Percentiles rank a stretch among this genome's conserved stretches.
phyloP scores from a whole-genome alignment of 1,284 basidiomycete genomes.

The Malassezia slooffiae region DNA sequence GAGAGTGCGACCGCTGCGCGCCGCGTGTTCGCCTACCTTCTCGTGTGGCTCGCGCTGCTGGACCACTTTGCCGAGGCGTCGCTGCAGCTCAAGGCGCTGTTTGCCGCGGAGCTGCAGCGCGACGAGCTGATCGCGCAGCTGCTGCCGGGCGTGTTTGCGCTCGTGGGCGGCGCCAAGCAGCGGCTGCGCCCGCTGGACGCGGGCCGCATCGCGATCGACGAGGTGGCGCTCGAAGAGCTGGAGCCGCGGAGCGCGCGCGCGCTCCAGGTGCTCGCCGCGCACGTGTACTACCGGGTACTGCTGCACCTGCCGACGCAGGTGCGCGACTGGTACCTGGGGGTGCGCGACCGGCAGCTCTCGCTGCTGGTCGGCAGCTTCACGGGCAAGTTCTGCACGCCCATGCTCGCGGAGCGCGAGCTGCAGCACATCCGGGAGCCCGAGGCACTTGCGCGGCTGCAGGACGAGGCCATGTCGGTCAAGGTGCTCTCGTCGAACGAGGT shows the following conservation, averaged over 20 bases:
- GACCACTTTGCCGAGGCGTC: constrained; percentile 80
- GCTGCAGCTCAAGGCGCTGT: constrained; percentile 65
- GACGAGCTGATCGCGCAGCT: constrained; percentile 56
- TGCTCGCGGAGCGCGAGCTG: constrained; percentile 74
- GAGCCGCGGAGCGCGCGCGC: constrained; percentile 23
- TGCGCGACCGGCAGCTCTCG: constrained; percentile 78
- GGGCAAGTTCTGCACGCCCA: constrained; percentile 75
- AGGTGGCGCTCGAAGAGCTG: constrained; percentile 60
- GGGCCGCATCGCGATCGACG: constrained; percentile 71
- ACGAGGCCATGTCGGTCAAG: constrained; percentile 65
- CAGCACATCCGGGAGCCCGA: constrained; percentile 61
- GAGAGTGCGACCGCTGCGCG: constrained; percentile 3
- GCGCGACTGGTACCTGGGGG: constrained; percentile 70
- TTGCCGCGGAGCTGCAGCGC: constrained; percentile 72
- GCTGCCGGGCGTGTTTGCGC: constrained; percentile 62
- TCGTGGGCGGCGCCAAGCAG: constrained; percentile 50
- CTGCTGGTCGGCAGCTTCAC: constrained; percentile 67
- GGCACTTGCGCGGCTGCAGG: constrained; percentile 58
- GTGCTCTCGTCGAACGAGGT: constrained; percentile 56
- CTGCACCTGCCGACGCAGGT: constrained; percentile 35
- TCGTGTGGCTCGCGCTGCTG: constrained; percentile 80
- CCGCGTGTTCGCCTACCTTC: constrained; percentile 51
- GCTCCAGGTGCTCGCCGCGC: constrained; percentile 65
- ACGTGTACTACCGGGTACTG: constrained; percentile 56
- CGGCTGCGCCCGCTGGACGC: constrained; percentile 56